These are phyloP conservation scores for Aspergillus ruber DNA, from an alignment of 2,329 filamentous ascomycete species.

Conservation along the genomic window DNA sequence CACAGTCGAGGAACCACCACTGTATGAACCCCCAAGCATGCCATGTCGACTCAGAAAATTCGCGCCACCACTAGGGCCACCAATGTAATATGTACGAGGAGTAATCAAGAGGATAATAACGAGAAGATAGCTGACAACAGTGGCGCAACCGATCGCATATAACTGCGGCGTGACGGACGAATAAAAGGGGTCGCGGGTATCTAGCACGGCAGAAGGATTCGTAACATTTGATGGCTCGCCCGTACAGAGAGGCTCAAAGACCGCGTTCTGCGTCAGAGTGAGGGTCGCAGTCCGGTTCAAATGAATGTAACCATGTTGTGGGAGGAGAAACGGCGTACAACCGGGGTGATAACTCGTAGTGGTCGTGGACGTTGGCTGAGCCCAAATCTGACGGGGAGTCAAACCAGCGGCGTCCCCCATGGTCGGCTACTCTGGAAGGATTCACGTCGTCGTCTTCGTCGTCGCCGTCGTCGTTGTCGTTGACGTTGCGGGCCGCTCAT, in stretches of 20 bases:
- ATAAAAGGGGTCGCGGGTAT: constrained; percentile 82
- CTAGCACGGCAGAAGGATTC: constrained; percentile 49
- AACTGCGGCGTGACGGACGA: constrained; percentile 87
- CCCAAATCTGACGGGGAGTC: constrained; percentile 36
- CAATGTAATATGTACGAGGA: constrained; percentile 86
- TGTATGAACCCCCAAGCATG: constrained; percentile 73
- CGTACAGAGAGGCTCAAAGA: constrained; percentile 47
- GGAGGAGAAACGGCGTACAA: constrained; percentile 59
- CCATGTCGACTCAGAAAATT: constrained; percentile 75
- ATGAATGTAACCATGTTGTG: constrained; percentile 46
- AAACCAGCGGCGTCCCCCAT: constrained; percentile 29
- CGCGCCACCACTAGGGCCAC: constrained; percentile 58
- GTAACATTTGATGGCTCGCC: constrained; percentile 25
- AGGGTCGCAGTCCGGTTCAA: constrained; percentile 37
- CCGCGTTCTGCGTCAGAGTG: constrained; percentile 42
- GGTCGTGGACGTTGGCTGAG: constrained; percentile 31
- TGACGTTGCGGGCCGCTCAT: not conserved
- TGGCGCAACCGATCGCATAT: constrained; percentile 87
- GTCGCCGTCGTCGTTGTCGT: not conserved
- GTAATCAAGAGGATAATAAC: constrained; percentile 92
- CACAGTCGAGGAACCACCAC: constrained; percentile 59
- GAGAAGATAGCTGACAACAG: constrained; percentile 83
- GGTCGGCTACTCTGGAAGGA: constrained; percentile 14
- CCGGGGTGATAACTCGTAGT: constrained; percentile 37
- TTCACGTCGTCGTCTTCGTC: constrained; percentile 6